A percentile compares a stretch with the other conserved stretches of the same genome.
These are phyloP conservation scores for Maudiozyma turicensis DNA, from an alignment of 805 yeast species.

Conservation along the genomic window DNA sequence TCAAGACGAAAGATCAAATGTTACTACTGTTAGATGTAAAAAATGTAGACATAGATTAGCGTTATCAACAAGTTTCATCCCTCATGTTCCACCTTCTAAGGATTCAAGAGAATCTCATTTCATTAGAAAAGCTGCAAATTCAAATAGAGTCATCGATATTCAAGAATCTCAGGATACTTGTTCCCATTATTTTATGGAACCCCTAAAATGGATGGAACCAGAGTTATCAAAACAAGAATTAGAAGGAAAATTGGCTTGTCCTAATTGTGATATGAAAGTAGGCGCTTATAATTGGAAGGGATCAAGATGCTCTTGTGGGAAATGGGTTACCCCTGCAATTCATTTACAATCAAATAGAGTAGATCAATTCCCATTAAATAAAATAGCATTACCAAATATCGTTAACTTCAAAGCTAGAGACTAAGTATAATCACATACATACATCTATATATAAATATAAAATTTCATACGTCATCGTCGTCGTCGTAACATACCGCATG, in stretches of 20 bases:
- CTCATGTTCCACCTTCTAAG: slow-evolving; percentile 58
- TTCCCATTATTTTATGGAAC: slow-evolving; percentile 83
- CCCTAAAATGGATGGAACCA: slow-evolving; percentile 82
- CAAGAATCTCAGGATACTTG: slow-evolving; percentile 53
- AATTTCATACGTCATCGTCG: background rate
- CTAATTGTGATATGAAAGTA: slow-evolving; percentile 72
- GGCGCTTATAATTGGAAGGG: slow-evolving; percentile 96
- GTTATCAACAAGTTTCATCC: slow-evolving; percentile 46
- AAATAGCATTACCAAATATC: slow-evolving; percentile 17
- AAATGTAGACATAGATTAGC: slow-evolving; percentile 72
- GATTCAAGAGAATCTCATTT: slow-evolving; percentile 59
- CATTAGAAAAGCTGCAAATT: slow-evolving; percentile 51
- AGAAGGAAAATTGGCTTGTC: slow-evolving; percentile 83
- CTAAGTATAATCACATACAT: background rate
- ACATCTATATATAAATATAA: background rate
- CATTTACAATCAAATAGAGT: slow-evolving; percentile 74
- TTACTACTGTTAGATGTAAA: slow-evolving; percentile 57
- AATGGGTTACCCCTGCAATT: slow-evolving; percentile 91
- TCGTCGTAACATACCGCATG: background rate
- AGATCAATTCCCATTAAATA: slow-evolving; percentile 41
- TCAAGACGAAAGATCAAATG: slow-evolving; percentile 18
- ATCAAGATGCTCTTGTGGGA: slow-evolving; percentile 85
- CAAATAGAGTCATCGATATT: slow-evolving; percentile 48
- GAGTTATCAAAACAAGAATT: slow-evolving; percentile 65
- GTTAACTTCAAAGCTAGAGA: slow-evolving; percentile 11